Conservation (phyloP, 192 early-diverging fungal species). For the Phycomyces nitens region DNA sequence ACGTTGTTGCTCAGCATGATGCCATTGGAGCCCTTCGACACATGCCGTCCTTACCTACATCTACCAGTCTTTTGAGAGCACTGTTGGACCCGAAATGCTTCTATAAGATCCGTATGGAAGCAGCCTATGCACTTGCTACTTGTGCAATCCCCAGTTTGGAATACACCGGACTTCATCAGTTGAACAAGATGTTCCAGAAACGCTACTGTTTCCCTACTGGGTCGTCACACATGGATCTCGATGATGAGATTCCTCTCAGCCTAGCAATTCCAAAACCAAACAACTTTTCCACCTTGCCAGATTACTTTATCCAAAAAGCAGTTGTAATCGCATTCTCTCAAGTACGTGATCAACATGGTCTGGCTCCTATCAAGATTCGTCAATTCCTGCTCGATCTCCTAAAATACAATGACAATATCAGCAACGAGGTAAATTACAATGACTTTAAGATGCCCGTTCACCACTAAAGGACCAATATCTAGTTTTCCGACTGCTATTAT, state of each 20-base stretch:
- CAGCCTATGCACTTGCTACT: slow-evolving; percentile 65
- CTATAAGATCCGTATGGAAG: slow-evolving; percentile 84
- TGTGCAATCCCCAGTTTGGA: slow-evolving; percentile 55
- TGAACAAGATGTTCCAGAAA: slow-evolving; percentile 70
- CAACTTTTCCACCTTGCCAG: slow-evolving; percentile 80
- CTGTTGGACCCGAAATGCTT: slow-evolving; percentile 76
- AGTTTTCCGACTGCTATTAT: slow-evolving; percentile 79
- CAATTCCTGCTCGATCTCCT: slow-evolving; percentile 74
- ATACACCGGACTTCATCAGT: slow-evolving; percentile 67
- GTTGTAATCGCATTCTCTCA: slow-evolving; percentile 70
- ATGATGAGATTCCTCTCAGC: slow-evolving; percentile 39
- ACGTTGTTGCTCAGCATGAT: slow-evolving; percentile 91
- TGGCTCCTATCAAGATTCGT: slow-evolving; percentile 59
- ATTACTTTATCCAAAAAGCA: slow-evolving; percentile 92
- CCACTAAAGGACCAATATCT: not conserved
- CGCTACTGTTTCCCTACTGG: slow-evolving; percentile 61
- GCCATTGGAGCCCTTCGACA: slow-evolving; percentile 65
- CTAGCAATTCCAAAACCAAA: slow-evolving; percentile 76
- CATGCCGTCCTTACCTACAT: slow-evolving; percentile 61
- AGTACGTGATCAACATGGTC: slow-evolving; percentile 59
- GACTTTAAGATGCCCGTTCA: too few species aligned
- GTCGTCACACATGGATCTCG: slow-evolving; percentile 10
- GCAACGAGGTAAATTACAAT: slow-evolving; percentile 57
- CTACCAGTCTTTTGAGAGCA: slow-evolving; percentile 71
- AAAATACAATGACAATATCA: slow-evolving; percentile 90